phyloP scores from a whole-genome alignment of 169 alveolate species.

The Cryptosporidium xiaoi region DNA sequence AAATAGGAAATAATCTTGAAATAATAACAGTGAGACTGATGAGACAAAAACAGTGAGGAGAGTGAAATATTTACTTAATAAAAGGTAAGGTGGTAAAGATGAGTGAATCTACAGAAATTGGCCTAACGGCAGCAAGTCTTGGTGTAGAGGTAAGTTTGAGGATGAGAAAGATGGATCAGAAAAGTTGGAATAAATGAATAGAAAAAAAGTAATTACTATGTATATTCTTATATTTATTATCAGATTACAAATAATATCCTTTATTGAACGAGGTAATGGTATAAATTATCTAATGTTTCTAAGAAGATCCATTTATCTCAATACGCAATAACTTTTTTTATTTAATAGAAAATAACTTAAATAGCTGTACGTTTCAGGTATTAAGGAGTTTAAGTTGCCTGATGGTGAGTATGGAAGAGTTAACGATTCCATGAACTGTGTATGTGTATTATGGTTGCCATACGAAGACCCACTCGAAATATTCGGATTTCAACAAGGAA shows the following conservation, averaged over 20 bases:
- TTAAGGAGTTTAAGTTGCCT: conserved; percentile 52
- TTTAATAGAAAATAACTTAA: neutral
- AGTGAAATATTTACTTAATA: no score
- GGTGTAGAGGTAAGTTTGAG: conserved; percentile 67
- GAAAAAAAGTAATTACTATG: neutral
- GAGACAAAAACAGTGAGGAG: neutral
- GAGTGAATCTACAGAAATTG: neutral
- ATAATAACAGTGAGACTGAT: neutral
- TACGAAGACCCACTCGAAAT: conserved; percentile 68
- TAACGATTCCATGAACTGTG: conserved; percentile 38
- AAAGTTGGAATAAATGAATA: neutral
- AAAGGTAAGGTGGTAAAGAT: neutral
- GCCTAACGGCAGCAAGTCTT: conserved; percentile 17
- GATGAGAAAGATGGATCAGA: neutral
- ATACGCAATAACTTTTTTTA: neutral
- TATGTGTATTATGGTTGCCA: conserved; percentile 64
- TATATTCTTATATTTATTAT: no score
- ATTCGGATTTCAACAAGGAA: conserved; percentile 69
- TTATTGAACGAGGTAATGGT: no score
- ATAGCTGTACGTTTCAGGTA: conserved; percentile 62
- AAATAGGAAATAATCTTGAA: neutral
- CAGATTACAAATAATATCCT: no score
- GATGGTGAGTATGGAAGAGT: neutral
- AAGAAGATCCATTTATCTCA: neutral
- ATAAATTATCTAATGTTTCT: no score